Conservation (phyloP, 192 early-diverging fungal species). For the Obelidium mucronatum region DNA sequence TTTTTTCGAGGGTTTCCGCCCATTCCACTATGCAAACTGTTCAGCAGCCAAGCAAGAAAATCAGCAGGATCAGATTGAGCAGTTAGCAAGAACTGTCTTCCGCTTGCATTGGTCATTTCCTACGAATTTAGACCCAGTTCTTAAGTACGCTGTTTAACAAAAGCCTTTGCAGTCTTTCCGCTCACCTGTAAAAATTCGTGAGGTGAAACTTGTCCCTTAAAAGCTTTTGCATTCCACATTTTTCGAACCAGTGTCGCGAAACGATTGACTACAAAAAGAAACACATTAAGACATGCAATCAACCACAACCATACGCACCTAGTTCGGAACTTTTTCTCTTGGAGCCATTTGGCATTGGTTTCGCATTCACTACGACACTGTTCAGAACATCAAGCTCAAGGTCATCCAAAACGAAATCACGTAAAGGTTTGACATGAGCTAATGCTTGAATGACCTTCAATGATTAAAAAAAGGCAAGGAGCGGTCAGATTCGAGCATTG, state of each 20-base stretch:
- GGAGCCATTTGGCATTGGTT: background rate
- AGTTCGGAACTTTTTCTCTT: conserved; percentile 24
- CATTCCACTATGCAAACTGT: conserved; percentile 85
- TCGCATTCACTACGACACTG: background rate
- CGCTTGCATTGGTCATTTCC: conserved; percentile 86
- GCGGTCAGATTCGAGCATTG: background rate
- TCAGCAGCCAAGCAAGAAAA: conserved; percentile 92
- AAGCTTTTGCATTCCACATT: conserved; percentile 91
- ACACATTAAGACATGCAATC: background rate
- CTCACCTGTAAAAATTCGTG: conserved; percentile 90
- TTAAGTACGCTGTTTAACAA: too few relatives aligned
- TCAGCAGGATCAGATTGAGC: conserved; percentile 86
- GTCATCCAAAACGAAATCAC: conserved; percentile 80
- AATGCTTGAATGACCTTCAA: conserved; percentile 77
- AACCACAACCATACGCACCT: conserved; percentile 31
- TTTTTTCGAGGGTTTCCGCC: conserved; percentile 76
- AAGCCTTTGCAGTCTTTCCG: too few relatives aligned
- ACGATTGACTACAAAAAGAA: conserved; percentile 61
- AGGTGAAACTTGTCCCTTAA: conserved; percentile 94
- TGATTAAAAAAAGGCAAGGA: background rate
- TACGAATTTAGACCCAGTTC: conserved; percentile 38
- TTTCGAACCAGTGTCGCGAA: conserved; percentile 84
- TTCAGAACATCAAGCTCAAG: conserved; percentile 38
- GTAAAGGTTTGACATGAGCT: conserved; percentile 83
- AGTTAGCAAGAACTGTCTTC: conserved; percentile 78